Evolutionary conservation across 2,329 filamentous ascomycete species (phyloP).

Genomic region (Dactylellina parvicollis): DNA sequence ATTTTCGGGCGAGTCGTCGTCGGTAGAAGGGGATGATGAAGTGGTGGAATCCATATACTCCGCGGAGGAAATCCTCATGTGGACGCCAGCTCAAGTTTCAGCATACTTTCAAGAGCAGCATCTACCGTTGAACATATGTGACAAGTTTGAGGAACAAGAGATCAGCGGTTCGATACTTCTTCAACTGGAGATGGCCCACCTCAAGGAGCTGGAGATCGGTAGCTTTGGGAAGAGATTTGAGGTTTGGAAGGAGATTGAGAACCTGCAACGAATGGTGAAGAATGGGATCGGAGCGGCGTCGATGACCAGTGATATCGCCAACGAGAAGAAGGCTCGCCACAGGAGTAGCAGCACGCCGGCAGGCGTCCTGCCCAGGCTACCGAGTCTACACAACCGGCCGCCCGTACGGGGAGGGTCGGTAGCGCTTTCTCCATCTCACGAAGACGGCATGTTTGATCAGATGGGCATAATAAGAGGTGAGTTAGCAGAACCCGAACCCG

Average conservation of each 20-base stretch:
- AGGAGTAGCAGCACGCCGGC: conserved; percentile 57
- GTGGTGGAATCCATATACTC: conserved; percentile 57
- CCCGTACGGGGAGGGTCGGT: conserved; percentile 52
- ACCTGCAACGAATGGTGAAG: conserved; percentile 54
- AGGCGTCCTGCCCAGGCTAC: conserved; percentile 56
- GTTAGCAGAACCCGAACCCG: neutral
- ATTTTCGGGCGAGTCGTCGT: conserved; percentile 58
- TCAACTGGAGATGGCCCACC: conserved; percentile 58
- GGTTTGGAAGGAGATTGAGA: conserved; percentile 59
- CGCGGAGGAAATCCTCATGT: conserved; percentile 77
- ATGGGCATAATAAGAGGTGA: conserved; percentile 47
- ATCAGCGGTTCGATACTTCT: conserved; percentile 92
- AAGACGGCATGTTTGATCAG: conserved; percentile 38
- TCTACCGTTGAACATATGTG: conserved; percentile 88
- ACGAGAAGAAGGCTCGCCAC: conserved; percentile 40
- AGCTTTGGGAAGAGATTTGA: conserved; percentile 59
- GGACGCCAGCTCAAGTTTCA: conserved; percentile 83
- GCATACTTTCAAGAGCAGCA: conserved; percentile 86
- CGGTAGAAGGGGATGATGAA: conserved; percentile 53
- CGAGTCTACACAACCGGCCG: conserved; percentile 56
- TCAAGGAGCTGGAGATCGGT: conserved; percentile 58
- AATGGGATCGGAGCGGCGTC: conserved; percentile 12
- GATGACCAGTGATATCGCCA: neutral
- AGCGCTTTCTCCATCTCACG: conserved; percentile 27
- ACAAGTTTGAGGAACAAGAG: conserved; percentile 94